These are phyloP conservation scores for Stipa capillata DNA, from an alignment of 176 grass and related monocot species.

Conservation along the genomic window DNA sequence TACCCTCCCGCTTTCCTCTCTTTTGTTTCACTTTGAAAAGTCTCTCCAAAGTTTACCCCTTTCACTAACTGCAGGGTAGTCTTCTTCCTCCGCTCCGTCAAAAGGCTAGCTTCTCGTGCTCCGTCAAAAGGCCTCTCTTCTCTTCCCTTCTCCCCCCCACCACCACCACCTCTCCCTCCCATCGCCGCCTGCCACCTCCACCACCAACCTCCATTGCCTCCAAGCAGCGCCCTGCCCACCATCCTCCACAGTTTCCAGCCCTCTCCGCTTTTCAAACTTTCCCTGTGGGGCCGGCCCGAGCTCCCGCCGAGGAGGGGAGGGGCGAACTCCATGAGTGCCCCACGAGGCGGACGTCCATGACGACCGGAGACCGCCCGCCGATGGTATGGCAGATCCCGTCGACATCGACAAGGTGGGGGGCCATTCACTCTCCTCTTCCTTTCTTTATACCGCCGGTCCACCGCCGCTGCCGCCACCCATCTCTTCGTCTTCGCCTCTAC, in stretches of 20 bases:
- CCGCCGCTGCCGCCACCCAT: neutral
- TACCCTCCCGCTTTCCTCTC: neutral
- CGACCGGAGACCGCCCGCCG: conserved; percentile 36
- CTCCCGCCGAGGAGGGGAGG: too few relatives aligned
- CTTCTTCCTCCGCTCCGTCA: too few relatives aligned
- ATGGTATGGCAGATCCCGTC: conserved; percentile 93
- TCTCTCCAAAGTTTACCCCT: too few relatives aligned
- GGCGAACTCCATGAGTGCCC: conserved; percentile 48
- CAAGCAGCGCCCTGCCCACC: neutral
- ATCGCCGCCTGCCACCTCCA: neutral
- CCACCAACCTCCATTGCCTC: neutral
- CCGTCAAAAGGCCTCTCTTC: too few relatives aligned
- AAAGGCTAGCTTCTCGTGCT: too few relatives aligned
- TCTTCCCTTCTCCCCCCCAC: neutral
- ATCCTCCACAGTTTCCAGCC: neutral
- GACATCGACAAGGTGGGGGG: conserved; percentile 62
- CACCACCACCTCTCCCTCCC: neutral
- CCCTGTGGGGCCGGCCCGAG: too few relatives aligned
- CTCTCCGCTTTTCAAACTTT: neutral
- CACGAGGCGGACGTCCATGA: conserved; percentile 45
- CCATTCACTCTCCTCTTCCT: neutral
- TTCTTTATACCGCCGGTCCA: neutral
- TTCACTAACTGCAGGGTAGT: too few relatives aligned
- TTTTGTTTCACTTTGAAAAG: neutral
- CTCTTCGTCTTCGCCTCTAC: too few relatives aligned